Evolutionary conservation across 805 yeast species (phyloP).

Genomic region (Candida ponderosae): DNA sequence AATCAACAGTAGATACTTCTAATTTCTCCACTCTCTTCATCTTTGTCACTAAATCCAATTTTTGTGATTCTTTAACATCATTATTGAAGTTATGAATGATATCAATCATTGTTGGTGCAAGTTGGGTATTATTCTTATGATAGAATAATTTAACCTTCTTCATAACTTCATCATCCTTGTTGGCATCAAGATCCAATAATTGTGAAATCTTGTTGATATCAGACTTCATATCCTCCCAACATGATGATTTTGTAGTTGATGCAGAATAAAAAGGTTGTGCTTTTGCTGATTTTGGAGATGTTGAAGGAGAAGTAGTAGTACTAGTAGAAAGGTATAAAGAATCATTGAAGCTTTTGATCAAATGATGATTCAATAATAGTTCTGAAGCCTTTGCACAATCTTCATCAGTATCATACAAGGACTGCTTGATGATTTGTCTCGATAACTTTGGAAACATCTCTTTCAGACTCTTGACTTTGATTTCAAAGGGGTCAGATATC

Average conservation of each 20-base stretch:
- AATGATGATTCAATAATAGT: conserved; percentile 19
- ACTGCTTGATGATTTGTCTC: conserved; percentile 19
- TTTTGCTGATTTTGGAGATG: background rate
- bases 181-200: conserved; percentile 12
- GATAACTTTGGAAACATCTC: conserved; percentile 41
- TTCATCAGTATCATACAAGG: conserved; percentile 22
- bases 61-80: conserved; percentile 1
- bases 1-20: background rate
- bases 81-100: conserved; percentile 19
- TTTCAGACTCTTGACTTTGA: conserved; percentile 12
- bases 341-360: conserved; percentile 2
- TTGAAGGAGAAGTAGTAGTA: background rate
- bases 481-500: background rate
- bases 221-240: conserved; percentile 10
- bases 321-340: background rate
- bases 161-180: conserved; percentile 10
- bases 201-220: conserved; percentile 13
- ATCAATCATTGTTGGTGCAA: conserved; percentile 27
- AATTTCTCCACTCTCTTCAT: conserved; percentile 3
- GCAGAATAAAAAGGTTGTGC: background rate
- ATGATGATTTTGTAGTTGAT: background rate
- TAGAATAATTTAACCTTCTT: conserved; percentile 18
- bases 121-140: conserved; percentile 21
- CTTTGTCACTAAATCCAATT: background rate
- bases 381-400: conserved; percentile 25